Conservation (phyloP, 352 stramenopile genomes). For the Phytophthora hybrid region DNA sequence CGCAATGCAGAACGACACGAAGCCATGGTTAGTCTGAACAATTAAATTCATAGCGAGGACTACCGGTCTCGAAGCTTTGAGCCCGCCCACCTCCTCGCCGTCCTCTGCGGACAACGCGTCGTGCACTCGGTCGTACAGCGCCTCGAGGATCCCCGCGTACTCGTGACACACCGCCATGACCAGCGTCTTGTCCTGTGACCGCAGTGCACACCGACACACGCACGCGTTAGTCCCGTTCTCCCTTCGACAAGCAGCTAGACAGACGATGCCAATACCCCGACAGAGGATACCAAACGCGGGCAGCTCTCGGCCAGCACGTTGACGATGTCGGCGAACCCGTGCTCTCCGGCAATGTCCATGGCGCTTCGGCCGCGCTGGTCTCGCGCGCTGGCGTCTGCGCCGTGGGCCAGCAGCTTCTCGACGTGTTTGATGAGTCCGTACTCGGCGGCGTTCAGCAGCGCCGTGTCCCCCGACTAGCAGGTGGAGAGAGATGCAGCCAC, state of each 20-base stretch:
- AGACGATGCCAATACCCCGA: conserved; percentile 19
- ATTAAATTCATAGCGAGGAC: neutral
- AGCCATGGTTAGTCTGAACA: neutral
- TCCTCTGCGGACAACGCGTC: conserved; percentile 6
- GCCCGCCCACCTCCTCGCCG: conserved; percentile 14
- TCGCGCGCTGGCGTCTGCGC: conserved; percentile 34
- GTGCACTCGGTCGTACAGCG: conserved; percentile 28
- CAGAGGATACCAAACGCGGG: conserved; percentile 24
- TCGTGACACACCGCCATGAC: conserved; percentile 35
- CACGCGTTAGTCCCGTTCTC: neutral
- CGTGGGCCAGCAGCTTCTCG: conserved; percentile 47
- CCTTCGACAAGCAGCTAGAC: conserved; percentile 8
- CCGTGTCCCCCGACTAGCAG: conserved; percentile 37
- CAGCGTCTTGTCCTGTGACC: conserved; percentile 28
- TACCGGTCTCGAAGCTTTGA: no score
- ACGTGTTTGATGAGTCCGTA: conserved; percentile 61
- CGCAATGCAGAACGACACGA: neutral
- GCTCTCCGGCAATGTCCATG: conserved; percentile 52
- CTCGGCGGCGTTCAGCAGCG: conserved; percentile 47
- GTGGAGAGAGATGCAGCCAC: no score
- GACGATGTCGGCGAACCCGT: conserved; percentile 53
- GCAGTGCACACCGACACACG: neutral
- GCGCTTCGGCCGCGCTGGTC: conserved; percentile 42
- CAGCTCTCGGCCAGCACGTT: conserved; percentile 37
- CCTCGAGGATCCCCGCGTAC: conserved; percentile 18